Evolutionary conservation across 2,329 filamentous ascomycete genomes (phyloP), one percentile per base, ranked within the genome.

Genomic region (Thielaviopsis populi): DNA sequence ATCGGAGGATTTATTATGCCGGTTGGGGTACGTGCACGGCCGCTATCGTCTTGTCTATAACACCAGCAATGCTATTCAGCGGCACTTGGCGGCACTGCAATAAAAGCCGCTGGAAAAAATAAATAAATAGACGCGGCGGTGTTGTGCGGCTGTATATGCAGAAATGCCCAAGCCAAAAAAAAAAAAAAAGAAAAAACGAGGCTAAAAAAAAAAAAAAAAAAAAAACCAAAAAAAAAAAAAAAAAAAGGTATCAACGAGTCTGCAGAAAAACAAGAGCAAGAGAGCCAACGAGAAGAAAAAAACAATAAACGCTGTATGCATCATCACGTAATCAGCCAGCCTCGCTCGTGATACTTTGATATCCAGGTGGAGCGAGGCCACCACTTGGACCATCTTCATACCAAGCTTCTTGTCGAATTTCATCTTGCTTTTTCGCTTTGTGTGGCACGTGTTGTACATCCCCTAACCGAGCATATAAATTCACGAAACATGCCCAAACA

Each of bases 51-150:
- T 30, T 56, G 53, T 56, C 27, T n/a, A 56, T 56, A 56, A 56
- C 33, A 56, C 53, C 27, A 37, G 27, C 27, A 56, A 56, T 56
- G n/a, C 24, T 33, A 56, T 56, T n/a, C 53, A 56, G 53, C 53
- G 53, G 53, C 50, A 56, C 50, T 56, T 56, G 50, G 50, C 50
- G 50, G 50, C 53, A 56, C 53, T 56, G 53, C n/a, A 56, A 10
- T 10, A 37, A 22, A 37, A 27, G 53, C 53, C 24, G n/a, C 8
- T 10, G 27, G n/a, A n/a, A n/a, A n/a, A n/a, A n/a, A n/a, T n/a
- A n/a, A 22, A 33, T 17, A 56, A 56, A 56, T 56, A 56, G 53
- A 37, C 53, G 53, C 50, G 22, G 53, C 50, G 22, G 17, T 54
- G 8, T 54, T 54, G 50, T n/a, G 27, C 24, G 53, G 27, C 4